Conservation (phyloP, 1,284 basidiomycete species). For the Ganoderma leucocontextum region DNA sequence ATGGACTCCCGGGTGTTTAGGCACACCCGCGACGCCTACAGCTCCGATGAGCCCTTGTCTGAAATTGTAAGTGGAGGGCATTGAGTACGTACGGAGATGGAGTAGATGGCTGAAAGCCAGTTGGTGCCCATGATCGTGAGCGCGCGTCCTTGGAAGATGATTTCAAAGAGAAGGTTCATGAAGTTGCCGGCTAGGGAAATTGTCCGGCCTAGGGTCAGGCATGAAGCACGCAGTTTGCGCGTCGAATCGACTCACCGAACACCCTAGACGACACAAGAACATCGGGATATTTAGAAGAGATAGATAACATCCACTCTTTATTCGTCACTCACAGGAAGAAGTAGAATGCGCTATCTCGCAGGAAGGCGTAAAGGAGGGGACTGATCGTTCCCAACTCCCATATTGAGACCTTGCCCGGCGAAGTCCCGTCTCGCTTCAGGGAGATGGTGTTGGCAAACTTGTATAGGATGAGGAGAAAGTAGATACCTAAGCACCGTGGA, state of each 20-base stretch:
- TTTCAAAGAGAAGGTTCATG: conserved; percentile 20
- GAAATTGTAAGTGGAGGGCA: background rate
- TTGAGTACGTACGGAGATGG: conserved; percentile 10
- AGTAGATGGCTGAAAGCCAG: conserved; percentile 20
- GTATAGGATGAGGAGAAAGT: conserved; percentile 27
- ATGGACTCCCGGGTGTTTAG: conserved; percentile 27
- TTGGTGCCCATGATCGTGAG: conserved; percentile 14
- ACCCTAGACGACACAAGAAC: background rate
- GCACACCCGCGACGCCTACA: conserved; percentile 24
- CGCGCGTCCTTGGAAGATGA: conserved; percentile 18
- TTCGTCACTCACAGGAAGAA: conserved; percentile 25
- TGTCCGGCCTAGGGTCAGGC: background rate
- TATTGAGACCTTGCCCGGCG: conserved; percentile 7
- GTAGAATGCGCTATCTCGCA: conserved; percentile 29
- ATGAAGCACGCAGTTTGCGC: too few relatives aligned
- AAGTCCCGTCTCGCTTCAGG: background rate
- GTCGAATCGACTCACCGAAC: conserved; percentile 8
- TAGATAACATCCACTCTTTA: background rate
- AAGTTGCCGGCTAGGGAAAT: conserved; percentile 17
- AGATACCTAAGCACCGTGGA: conserved; percentile 10
- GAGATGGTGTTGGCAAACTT: conserved; percentile 24
- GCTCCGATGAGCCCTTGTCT: background rate
- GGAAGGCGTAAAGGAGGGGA: conserved; percentile 26
- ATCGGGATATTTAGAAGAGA: background rate
- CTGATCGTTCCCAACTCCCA: conserved; percentile 21